Evolutionary conservation across 2,329 filamentous ascomycete species (phyloP), one percentile per base, ranked within the genome.

Genomic region (Microdochium nivale): DNA sequence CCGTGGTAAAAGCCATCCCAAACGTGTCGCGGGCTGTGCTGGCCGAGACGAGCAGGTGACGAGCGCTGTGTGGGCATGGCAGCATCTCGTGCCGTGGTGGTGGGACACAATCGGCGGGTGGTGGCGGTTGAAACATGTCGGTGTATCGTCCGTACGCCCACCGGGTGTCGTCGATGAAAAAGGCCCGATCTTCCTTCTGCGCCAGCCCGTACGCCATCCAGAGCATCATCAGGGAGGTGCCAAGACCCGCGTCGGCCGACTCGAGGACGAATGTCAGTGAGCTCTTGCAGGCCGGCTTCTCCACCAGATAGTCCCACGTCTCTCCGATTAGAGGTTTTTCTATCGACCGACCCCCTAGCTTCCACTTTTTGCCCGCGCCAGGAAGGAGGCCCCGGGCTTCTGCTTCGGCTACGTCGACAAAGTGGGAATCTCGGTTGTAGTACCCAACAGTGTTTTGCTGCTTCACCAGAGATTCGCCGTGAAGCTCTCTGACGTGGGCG

Each of bases 171-270:
- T 95, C 88, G 55, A 95, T 75, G 70, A 95, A 95, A 67, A 95
- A 95, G 1, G 82, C 76, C 24, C 89, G 76, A 14, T 80, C 80
- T 64, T 95, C 87, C 53, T 83, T 79, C 62, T 85, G 76, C 2
- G 90, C 88, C 51, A 95, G 70, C 3, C 88, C 88, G 63, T 94
- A 95, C 25, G 88, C 85, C 60, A 86, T 86, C 89, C 90, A 96
- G 52, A 95, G 65, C 62, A 84, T 79, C 78, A 95, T 83, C 53
- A 96, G 68, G 1, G 86, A 83, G 56, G 81, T 83, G 5, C 90
- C 90, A 10, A 95, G 73, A 2, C 90, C 90, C 2, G 88, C 87
- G 60, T 92, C 84, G 3, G 78, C 68, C 8, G 83, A 78, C 62
- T 92, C 88, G 60, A 95, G 74, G 1, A 90, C 79, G 64, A 87